Conservation (phyloP, 345 rosid species). For the Crucihimalaya himalaica region DNA sequence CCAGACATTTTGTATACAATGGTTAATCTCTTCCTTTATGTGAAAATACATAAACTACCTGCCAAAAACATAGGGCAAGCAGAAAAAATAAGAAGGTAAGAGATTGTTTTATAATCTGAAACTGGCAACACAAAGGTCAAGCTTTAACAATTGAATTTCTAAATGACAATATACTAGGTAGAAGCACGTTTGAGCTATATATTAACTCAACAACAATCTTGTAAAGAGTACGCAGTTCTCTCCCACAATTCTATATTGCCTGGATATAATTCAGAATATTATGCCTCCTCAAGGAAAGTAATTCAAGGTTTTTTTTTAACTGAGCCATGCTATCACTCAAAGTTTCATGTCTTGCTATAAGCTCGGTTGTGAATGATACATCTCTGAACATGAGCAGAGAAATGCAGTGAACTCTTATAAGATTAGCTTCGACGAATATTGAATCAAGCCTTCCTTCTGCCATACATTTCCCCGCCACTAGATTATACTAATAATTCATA, state of each 20-base stretch:
- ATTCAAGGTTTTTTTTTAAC: background rate
- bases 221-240: background rate
- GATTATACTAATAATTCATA: background rate
- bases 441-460: background rate
- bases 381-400: background rate
- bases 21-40: slow-evolving; percentile 17
- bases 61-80: slow-evolving; percentile 14
- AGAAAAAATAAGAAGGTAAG: slow-evolving; percentile 8
- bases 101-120: background rate
- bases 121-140: background rate
- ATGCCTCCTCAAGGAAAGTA: background rate
- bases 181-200: background rate
- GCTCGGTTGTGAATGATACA: background rate
- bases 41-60: slow-evolving; percentile 25
- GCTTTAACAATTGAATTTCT: background rate
- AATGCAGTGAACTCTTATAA: background rate
- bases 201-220: background rate
- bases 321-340: background rate
- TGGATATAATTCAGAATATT: background rate
- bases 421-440: background rate
- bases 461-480: slow-evolving; percentile 7
- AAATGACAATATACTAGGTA: background rate
- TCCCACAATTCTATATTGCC: background rate
- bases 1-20: slow-evolving; percentile 59
- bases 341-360: background rate